Base-by-base conservation (phyloP, 306 rosid genomes). In the Corylus heterophylla region DNA sequence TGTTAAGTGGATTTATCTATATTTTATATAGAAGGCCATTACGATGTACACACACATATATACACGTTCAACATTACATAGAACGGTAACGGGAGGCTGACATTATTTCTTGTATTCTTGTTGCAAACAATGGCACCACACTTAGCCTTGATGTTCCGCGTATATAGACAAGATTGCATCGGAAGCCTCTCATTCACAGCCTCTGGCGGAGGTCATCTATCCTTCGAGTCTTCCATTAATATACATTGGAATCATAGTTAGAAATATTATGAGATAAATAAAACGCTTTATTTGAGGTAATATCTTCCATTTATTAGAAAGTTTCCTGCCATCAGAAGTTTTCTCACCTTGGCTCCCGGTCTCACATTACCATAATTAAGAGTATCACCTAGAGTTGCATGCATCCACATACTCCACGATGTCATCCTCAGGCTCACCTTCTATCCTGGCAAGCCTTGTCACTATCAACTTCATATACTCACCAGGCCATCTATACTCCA, bases 71-170 rank as follows among this genome's bases (percentile, higher is more conserved):
- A 7, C 29, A 8, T 76, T 13, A 48, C 74, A 51, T 61, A 14
- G 29, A 14, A 56, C 16, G 69, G 61, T 48, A 35, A 52, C 39
- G 48, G 64, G 80, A 69, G 37, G 48, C 91, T 74, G 27, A 90
- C 97, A 96, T 89, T 64, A 92, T 77, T 69, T 91, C 91, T 62
- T 92, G 97, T 62, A 82, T 82, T 89, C 97, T 89, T 66, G 97
- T 89, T 64, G 96, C 93, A 82, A 82, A 81, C 71, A 92, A 70
- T 31, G 97, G 96, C 73, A 89, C 79, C 80, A 86, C 92, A 85
- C 86, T 90, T 74, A 92, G 80, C 83, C 93, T 90, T 52, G 82
- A 75, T 64, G 90, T 90, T 47, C 82, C 87, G 70, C 84, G 94
- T 54, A 88, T 85, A 67, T 85, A 92, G 79, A 90, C 81, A 3